Evolutionary conservation across 768 basidiomycete species (phyloP), one percentile per base, ranked within the genome.

Genomic region (Psilocybe sp.): DNA sequence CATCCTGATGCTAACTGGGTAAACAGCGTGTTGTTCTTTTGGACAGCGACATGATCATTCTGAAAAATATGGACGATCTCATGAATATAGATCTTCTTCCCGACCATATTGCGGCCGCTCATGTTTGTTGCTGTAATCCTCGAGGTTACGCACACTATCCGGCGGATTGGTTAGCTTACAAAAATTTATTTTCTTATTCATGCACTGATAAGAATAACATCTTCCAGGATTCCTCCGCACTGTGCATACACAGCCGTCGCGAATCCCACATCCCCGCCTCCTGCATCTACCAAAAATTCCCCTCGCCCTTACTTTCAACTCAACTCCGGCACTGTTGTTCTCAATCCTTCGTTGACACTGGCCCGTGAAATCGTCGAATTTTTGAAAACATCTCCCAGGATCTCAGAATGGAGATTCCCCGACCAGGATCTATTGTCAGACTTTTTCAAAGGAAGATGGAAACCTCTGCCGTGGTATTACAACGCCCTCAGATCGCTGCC

Each of bases 41-140:
- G 44, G 93, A 96, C 64, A 82, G 85, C 15, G 93, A 96, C 69
- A 96, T 96, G 93, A 75, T 92, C 47, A 73, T 94, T 16, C 72
- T 75, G 68, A 76, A 69, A 43, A 93, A 91, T 61, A 92, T 96
- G 85, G 94, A 96, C 68, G 78, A 80, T 28, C 58, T 81, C 35
- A 75, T 81, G 69, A 81, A 86, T 40, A 67, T 90, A 46, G 64
- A 72, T 28, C 69, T 96, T 4, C 76, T 75, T 2, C 51, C 65
- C 15, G 89, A 84, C 54, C 82, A 85, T 67, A 94, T 98, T 50
- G 94, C 92, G 5, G 94, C 93, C 1, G 79, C 74, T 0, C 95
- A 96, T 56, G 94, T 84, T 12, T 99, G 96, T 62, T 85, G 93
- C 3, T 99, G 96, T 72, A 99, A 99, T 67, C 96, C 95, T 6